Evolutionary conservation across 345 rosid genomes (phyloP), one percentile per base, ranked within the genome.

Genomic region (Iberis pinnata): DNA sequence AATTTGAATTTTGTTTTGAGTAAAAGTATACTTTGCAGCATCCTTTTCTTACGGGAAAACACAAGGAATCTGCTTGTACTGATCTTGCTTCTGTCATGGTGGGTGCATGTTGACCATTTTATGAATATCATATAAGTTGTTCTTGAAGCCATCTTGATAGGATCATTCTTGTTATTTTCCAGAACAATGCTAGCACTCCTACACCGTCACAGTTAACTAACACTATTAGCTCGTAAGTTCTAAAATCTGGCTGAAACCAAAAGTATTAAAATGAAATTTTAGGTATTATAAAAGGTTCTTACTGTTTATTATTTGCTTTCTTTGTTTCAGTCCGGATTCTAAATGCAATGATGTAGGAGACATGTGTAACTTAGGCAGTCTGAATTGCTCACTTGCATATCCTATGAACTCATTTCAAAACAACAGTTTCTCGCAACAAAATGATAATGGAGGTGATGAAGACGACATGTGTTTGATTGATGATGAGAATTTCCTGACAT

Each of bases 11-110:
- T 20, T 56, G 40, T 50, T 65, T 44, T 49, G n/a, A n/a, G n/a
- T n/a, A n/a, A n/a, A n/a, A n/a, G n/a, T n/a, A n/a, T n/a, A n/a
- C 6, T 53, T 22, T 71, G 76, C 89, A 87, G 96, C 96, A 90
- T 66, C 82, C 89, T 1, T 90, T 90, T 78, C 76, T 87, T 52
- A 78, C 78, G 60, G 82, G 85, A 31, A 73, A 72, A 31, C 75
- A 73, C 63, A 62, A 39, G 54, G 97, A 83, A 56, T 58, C 78
- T 71, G 56, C 76, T 50, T 45, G 61, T 18, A 62, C 70, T 20
- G 58, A 47, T 53, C 76, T 64, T 58, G 70, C 46, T 64, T 81
- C 88, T 56, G 47, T 70, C 51, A 70, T 52, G 80, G 89, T 80
- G 43, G 73, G 77, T 76, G 51, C 37, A 35, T 27, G 46, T 62